Evolutionary conservation across 179 eudicot genomes (phyloP), one percentile per base, ranked within the genome.

Genomic region (Beta lomatogona): DNA sequence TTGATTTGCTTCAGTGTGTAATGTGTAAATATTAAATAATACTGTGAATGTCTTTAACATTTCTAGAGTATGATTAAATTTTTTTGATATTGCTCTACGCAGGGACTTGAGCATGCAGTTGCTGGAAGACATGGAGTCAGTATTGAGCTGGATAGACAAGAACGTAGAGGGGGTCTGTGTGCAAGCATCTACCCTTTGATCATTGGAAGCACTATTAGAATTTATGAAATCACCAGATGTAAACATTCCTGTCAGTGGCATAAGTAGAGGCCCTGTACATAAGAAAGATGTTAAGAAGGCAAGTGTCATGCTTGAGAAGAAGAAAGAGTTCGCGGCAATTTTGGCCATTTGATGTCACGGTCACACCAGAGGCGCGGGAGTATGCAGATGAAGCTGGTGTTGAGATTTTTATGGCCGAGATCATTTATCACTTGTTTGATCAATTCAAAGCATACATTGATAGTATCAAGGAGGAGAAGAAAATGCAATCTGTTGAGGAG

Each of bases 271-370:
- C 21, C 98, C 98, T 46, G 97, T 95, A 59, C 97, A 94, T 77
- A 92, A 94, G 82, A 96, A 94, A 85, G 99, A 96, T 88, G 98
- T 96, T 72, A 91, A 91, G 97, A 92, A 88, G 86, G 99, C 99
- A 31, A 92, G 99, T 82, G 97, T 96, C 41, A 96, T 96, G 99
- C 94, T 95, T 74, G 99, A 95, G 89, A 96, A 94, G 93, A 96
- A 90, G 85, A 96, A 92, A 79, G 99, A 95, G 87, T 95, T 85
- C 84, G 98, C 95, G 14, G 91, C 99, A 15, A 94, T 95, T 14
- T 85, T 95, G 84, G 1, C 98, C 99, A 67, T 94, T 94, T 73
- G 99, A 95, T 88, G 99, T 95, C 77, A 94, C 91, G 90, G 98
- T 95, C 81, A 94, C 97, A 18, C 94, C 89, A 18, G 99, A 95